phyloP scores from a whole-genome alignment of 768 basidiomycete species.

The Leccinum rimulosum region DNA sequence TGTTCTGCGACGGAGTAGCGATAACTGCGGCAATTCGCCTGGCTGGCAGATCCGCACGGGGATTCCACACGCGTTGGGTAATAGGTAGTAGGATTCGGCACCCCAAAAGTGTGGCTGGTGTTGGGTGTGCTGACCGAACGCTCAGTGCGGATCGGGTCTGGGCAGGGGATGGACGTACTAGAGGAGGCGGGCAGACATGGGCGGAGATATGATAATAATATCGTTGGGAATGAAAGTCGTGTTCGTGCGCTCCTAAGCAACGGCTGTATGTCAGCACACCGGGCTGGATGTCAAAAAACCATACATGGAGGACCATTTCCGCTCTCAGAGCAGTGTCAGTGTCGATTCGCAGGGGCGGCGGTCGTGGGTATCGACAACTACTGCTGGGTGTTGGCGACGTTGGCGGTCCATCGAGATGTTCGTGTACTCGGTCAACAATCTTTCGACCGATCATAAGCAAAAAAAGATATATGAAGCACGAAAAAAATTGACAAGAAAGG shows the following conservation, averaged over 20 bases:
- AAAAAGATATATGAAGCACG: constrained; percentile 7
- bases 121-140: constrained; percentile 23
- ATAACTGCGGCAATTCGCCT: constrained; percentile 29
- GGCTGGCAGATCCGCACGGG: constrained; percentile 28
- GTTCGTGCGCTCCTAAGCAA: constrained; percentile 25
- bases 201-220: neutral
- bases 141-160: constrained; percentile 14
- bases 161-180: constrained; percentile 22
- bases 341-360: constrained; percentile 16
- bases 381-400: neutral
- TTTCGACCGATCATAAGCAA: constrained; percentile 28
- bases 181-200: constrained; percentile 2
- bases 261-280: neutral
- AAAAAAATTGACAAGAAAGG: constrained; percentile 15
- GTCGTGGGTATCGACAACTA: constrained; percentile 4
- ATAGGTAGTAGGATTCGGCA: constrained; percentile 13
- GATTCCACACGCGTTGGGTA: constrained; percentile 13
- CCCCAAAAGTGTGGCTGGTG: constrained; percentile 15
- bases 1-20: constrained; percentile 47
- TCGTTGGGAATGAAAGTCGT: constrained; percentile 4
- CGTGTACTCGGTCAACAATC: constrained; percentile 26
- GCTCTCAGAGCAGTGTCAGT: constrained; percentile 9
- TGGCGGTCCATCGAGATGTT: constrained; percentile 14
- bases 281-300: neutral
- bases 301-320: constrained; percentile 12